Base-by-base conservation (phyloP, 805 yeast species). In the Metschnikowia bowlesiae region DNA sequence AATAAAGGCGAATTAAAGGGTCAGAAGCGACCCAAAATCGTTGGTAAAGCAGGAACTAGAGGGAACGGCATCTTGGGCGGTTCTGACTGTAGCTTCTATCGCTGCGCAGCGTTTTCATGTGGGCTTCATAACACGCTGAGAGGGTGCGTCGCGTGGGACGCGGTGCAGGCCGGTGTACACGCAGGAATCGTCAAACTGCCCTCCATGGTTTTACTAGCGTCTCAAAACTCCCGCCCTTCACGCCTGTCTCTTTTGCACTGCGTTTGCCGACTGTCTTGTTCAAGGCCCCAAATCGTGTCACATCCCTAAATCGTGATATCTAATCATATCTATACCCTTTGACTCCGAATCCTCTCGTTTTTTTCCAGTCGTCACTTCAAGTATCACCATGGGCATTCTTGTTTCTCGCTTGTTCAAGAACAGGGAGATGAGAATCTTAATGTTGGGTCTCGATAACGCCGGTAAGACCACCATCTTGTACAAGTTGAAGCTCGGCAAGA, bases 371-470 rank as follows among this genome's bases (percentile, higher is more conserved):
- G 22, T 22, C 22, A 22, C 10, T 11, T 31, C 26, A 31, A 32
- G 11, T 32, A 32, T 44, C 39, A 16, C n/a, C 39, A 44, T 44
- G 46, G 46, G 46, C 28, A n/a, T 44, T 29, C 39, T 44, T 29
- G 46, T 44, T 72, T 72, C 76, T 14, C 71, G 67, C 58, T 53
- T 74, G 52, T 74, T 74, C 61, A 74, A 73, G 85, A 94, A 92
- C 79, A 90, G 94, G 70, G 97, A 92, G 69, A 97, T 97, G 74
- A 89, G 96, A 75, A 87, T 91, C 64, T 78, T 91, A 61, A 89
- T 91, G 96, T 78, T 90, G 55, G 97, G 97, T 5, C 78, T 90
- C 51, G 96, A 91, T 64, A 88, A 90, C 58, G 96, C 97, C 4
- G 97, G 97, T 44, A 90, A 89, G 68, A 89, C 96, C 49, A 82